These are phyloP conservation scores for Candida loeiensis DNA, from an alignment of 805 yeast species.

Conservation along the genomic window DNA sequence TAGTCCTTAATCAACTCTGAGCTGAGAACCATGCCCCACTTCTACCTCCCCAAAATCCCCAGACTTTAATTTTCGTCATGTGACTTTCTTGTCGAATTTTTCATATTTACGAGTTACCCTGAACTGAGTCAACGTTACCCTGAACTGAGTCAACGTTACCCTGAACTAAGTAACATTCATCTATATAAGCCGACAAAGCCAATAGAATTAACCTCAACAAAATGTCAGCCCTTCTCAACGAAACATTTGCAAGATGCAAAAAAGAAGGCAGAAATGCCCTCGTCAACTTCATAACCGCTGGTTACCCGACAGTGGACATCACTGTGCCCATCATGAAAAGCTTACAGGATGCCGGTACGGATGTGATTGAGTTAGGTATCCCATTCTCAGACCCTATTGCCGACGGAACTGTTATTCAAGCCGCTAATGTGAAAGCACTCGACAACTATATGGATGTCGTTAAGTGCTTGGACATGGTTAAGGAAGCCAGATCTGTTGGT, in stretches of 20 bases:
- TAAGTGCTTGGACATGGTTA: constrained; percentile 66
- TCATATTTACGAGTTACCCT: constrained; percentile 22
- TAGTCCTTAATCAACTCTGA: not conserved
- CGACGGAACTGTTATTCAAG: constrained; percentile 96
- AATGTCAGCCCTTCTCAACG: constrained; percentile 55
- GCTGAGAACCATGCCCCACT: not conserved
- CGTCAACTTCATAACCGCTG: constrained; percentile 91
- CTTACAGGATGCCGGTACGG: constrained; percentile 93
- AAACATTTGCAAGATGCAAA: constrained; percentile 59
- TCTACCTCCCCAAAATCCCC: not conserved
- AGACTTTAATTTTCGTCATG: not conserved
- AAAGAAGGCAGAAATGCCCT: constrained; percentile 77
- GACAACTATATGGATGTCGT: constrained; percentile 75
- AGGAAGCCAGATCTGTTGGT: constrained; percentile 74
- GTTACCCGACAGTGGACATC: constrained; percentile 83
- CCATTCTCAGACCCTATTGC: constrained; percentile 99
- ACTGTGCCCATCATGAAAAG: constrained; percentile 84
- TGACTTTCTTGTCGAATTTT: constrained; percentile 4
- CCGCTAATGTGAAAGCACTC: constrained; percentile 78
- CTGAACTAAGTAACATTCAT: constrained; percentile 6
- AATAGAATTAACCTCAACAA: not conserved
- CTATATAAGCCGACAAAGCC: not conserved
- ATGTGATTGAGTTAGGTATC: constrained; percentile 88
- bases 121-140: constrained; percentile 25
- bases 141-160: constrained; percentile 6